phyloP scores from a whole-genome alignment of 495 filamentous ascomycete genomes.

The Geopyxis carbonaria region DNA sequence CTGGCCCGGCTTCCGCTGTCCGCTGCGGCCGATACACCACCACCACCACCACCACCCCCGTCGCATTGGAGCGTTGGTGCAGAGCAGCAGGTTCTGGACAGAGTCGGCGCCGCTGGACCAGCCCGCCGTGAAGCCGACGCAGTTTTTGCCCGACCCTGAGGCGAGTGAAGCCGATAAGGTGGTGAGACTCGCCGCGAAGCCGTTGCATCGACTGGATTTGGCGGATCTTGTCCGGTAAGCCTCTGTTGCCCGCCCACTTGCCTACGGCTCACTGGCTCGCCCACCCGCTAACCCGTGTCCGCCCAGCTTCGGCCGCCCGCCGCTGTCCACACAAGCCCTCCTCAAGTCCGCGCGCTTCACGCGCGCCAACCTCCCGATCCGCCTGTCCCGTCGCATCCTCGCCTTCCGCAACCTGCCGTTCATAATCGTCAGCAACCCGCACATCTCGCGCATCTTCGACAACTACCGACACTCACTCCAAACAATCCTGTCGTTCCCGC shows the following conservation, averaged over 20 bases:
- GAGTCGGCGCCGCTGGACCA: too few species aligned
- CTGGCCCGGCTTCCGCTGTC: too few species aligned
- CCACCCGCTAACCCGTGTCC: constrained; percentile 4
- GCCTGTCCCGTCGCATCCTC: constrained; percentile 87
- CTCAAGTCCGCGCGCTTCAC: constrained; percentile 88
- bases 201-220: constrained; percentile 64
- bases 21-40: too few species aligned
- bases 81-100: too few species aligned
- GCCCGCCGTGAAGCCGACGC: too few species aligned
- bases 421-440: constrained; percentile 91
- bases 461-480: constrained; percentile 88
- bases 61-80: too few species aligned
- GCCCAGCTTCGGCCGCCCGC: constrained; percentile 49
- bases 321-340: constrained; percentile 60
- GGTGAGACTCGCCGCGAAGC: constrained; percentile 55
- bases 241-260: not conserved
- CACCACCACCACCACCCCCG: too few species aligned
- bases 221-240: constrained; percentile 72
- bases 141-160: too few species aligned
- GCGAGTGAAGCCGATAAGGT: too few species aligned
- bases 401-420: constrained; percentile 83
- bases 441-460: constrained; percentile 79
- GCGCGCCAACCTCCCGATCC: constrained; percentile 74
- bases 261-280: not conserved
- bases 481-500: constrained; percentile 68